Evolutionary conservation across 2,329 filamentous ascomycete genomes (phyloP).

Genomic region (Cyclaneusma minus): DNA sequence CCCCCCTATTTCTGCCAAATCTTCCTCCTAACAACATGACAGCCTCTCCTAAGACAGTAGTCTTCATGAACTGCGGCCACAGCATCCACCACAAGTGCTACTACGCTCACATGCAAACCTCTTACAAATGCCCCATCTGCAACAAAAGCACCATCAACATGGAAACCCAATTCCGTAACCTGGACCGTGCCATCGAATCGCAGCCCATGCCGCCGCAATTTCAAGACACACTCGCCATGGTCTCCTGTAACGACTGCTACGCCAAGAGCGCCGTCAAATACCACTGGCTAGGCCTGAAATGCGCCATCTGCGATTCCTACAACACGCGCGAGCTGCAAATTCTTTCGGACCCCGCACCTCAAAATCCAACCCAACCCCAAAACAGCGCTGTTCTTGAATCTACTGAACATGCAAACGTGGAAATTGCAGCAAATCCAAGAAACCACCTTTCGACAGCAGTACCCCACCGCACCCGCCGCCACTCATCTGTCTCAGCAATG

Average conservation of each 20-base stretch:
- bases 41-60: constrained; percentile 72
- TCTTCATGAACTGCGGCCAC: constrained; percentile 91
- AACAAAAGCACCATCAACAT: constrained; percentile 95
- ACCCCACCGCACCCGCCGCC: too few relatives aligned
- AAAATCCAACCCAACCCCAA: too few relatives aligned
- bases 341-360: constrained; percentile 29
- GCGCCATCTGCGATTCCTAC: constrained; percentile 55
- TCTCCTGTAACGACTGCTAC: constrained; percentile 91
- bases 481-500: too few relatives aligned
- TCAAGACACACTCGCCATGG: constrained; percentile 60
- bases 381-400: too few relatives aligned
- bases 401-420: too few relatives aligned
- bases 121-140: constrained; percentile 94
- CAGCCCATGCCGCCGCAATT: constrained; percentile 91
- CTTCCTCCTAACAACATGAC: too few relatives aligned
- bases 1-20: too few relatives aligned
- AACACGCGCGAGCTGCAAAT: constrained; percentile 54
- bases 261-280: constrained; percentile 75
- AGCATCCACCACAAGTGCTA: constrained; percentile 90
- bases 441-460: too few relatives aligned
- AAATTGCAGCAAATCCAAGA: too few relatives aligned
- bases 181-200: constrained; percentile 71
- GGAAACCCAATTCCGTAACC: constrained; percentile 83
- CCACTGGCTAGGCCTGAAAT: constrained; percentile 92
- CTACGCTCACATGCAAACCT: constrained; percentile 70